phyloP scores from a whole-genome alignment of 2,329 filamentous ascomycete species.

The Gaeumannomyces tritici region DNA sequence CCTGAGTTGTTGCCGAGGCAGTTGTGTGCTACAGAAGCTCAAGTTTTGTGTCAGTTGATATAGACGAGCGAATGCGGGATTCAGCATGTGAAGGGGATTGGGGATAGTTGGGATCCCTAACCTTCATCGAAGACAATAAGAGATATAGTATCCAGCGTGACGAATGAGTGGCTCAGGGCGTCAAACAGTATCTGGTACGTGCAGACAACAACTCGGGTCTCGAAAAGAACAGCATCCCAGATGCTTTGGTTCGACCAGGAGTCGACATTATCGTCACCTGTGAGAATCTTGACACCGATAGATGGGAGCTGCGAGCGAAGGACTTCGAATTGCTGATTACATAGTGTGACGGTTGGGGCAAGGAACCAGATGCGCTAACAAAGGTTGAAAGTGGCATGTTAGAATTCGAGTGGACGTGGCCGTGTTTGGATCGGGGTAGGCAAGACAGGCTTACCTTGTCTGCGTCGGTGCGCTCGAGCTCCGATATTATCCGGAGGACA shows the following conservation, averaged over 20 bases:
- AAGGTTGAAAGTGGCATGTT: slow-evolving; percentile 5
- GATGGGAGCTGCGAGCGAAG: slow-evolving; percentile 50
- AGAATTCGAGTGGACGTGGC: slow-evolving; percentile 3
- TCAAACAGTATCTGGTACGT: slow-evolving; percentile 69
- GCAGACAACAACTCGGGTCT: slow-evolving; percentile 64
- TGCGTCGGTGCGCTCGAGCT: slow-evolving; percentile 44
- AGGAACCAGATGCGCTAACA: slow-evolving; percentile 61
- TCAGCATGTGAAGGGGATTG: slow-evolving; percentile 1
- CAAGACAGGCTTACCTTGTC: slow-evolving; percentile 37
- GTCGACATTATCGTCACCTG: slow-evolving; percentile 59
- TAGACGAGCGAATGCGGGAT: slow-evolving; percentile 7
- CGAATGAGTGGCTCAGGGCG: slow-evolving; percentile 65
- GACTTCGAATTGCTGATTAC: slow-evolving; percentile 53
- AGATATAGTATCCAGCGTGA: slow-evolving; percentile 51
- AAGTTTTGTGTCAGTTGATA: not conserved
- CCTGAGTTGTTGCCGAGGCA: slow-evolving; percentile 55
- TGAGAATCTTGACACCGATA: slow-evolving; percentile 52
- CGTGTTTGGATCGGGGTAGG: not conserved
- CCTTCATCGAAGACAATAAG: slow-evolving; percentile 81
- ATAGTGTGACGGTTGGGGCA: slow-evolving; percentile 59
- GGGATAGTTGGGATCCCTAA: slow-evolving; percentile 19
- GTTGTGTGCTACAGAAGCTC: slow-evolving; percentile 53
- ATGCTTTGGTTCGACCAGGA: slow-evolving; percentile 54
- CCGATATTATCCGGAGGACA: slow-evolving; percentile 54
- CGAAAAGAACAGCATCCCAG: slow-evolving; percentile 54